These are phyloP conservation scores for Citrus unshiu DNA, from an alignment of 345 rosid species.

Conservation along the genomic window DNA sequence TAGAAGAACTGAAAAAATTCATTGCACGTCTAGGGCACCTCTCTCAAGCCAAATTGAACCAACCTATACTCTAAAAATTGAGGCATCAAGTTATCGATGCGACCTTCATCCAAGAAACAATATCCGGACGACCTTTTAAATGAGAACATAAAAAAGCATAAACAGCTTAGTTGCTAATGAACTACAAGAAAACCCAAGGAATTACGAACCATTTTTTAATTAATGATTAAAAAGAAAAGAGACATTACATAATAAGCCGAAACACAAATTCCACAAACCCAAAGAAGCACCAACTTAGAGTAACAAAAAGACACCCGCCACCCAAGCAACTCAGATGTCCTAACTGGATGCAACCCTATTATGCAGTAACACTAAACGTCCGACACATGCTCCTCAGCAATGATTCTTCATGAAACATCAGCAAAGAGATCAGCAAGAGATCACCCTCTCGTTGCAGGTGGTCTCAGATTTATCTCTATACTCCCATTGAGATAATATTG, in stretches of 20 bases:
- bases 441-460: slow-evolving; percentile 10
- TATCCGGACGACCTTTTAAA: background rate
- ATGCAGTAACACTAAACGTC: slow-evolving; percentile 16
- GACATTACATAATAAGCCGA: slow-evolving; percentile 7
- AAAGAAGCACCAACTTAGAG: slow-evolving; percentile 3
- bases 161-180: background rate
- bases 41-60: too few species aligned
- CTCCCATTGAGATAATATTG: background rate
- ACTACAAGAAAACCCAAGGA: slow-evolving; percentile 16
- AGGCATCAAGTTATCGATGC: too few species aligned
- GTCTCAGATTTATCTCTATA: background rate
- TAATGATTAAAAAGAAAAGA: background rate
- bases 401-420: slow-evolving; percentile 2
- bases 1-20: too few species aligned
- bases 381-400: slow-evolving; percentile 11
- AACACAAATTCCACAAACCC: slow-evolving; percentile 12
- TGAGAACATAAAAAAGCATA: background rate
- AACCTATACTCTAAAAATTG: too few species aligned
- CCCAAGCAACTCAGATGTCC: background rate
- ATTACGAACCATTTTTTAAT: slow-evolving; percentile 9
- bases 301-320: background rate
- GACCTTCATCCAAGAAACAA: too few species aligned
- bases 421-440: slow-evolving; percentile 4
- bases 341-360: background rate
- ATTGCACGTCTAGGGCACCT: too few species aligned